Evolutionary conservation across 768 basidiomycete genomes (phyloP), one percentile per base, ranked within the genome.

Genomic region (Calocybe indica): DNA sequence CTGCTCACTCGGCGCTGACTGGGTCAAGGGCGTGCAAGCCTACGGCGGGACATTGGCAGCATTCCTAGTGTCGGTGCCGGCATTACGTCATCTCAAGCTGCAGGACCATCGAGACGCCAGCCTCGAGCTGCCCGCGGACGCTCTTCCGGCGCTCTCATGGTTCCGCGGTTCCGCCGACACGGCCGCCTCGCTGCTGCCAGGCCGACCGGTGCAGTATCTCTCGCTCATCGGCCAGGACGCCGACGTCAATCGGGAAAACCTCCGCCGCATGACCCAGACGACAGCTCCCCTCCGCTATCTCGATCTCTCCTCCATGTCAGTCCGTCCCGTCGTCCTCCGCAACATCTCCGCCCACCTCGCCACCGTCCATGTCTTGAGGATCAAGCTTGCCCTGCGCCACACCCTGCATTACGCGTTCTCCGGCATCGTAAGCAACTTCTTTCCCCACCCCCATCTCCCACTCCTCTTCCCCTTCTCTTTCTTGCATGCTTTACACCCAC

Each of bases 341-440:
- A 77, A 76, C 58, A 63, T 83, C 56, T 76, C 82, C 40, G 66
- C 63, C 12, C 68, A 75, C 58, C 67, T 84, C 41, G 64, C 70
- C 41, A 66, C 67, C 41, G 59, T 85, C 38, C 72, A 79, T 57
- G 66, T 61, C 37, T 67, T 84, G 56, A 72, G 72, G 48, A 69
- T 84, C 36, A 71, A 71, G 54, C 74, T 83, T 39, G 81, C 83
- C 13, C 66, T 85, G 32, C 67, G 82, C 34, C 82, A 85, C 56
- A 83, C 82, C 6, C 69, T 85, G 29, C 82, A 83, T 54, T 80
- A 76, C 56, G 70, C 80, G 15, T 69, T 83, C 49, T 75, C 77
- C 15, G 83, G 82, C 43, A 80, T 83, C 63, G 83, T 83, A 66
- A 79, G 83, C 69, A 45, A 14, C 34, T 32, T 33, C 48, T 52